Evolutionary conservation across 2,329 filamentous ascomycete genomes (phyloP).

Genomic region (Alternaria ethzedia): DNA sequence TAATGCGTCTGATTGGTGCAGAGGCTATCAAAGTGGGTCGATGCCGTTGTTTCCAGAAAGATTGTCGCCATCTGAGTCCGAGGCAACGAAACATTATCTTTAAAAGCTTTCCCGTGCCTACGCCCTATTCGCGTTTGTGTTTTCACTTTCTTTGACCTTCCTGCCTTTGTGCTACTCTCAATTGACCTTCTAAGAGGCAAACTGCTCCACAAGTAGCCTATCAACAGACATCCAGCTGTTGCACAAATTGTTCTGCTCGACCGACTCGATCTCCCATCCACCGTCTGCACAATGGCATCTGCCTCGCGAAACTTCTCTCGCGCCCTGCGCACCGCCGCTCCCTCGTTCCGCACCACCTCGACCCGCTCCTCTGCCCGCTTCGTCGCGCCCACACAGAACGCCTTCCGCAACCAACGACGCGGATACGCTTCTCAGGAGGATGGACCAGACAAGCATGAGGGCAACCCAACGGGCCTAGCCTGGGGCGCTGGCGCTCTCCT

Average conservation of each 20-base stretch:
- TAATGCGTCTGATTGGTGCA: conserved; percentile 23
- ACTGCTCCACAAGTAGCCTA: conserved; percentile 1
- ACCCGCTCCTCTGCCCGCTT: conserved; percentile 63
- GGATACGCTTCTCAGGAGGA: conserved; percentile 71
- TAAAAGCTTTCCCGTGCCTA: conserved; percentile 19
- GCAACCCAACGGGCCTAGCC: conserved; percentile 53
- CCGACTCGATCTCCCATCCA: neutral
- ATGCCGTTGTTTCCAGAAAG: conserved; percentile 20
- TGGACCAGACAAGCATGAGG: conserved; percentile 58
- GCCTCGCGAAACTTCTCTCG: conserved; percentile 47
- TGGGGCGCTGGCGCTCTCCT: conserved; percentile 42
- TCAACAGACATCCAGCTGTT: neutral
- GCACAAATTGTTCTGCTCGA: neutral
- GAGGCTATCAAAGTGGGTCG: conserved; percentile 13
- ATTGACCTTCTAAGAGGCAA: conserved; percentile 15
- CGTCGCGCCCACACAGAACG: conserved; percentile 65
- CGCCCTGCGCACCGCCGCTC: conserved; percentile 47
- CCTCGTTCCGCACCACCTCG: conserved; percentile 63
- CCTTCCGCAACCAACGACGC: conserved; percentile 78
- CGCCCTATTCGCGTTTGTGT: neutral
- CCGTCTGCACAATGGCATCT: conserved; percentile 39
- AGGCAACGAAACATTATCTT: conserved; percentile 8
- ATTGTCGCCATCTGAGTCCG: conserved; percentile 24
- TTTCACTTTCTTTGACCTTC: conserved; percentile 8
- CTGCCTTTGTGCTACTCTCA: conserved; percentile 5